A percentile compares a stretch with the other conserved stretches of the same genome.
Evolutionary conservation across 2,329 filamentous ascomycete species (phyloP).

Genomic region (Lomentospora prolificans): DNA sequence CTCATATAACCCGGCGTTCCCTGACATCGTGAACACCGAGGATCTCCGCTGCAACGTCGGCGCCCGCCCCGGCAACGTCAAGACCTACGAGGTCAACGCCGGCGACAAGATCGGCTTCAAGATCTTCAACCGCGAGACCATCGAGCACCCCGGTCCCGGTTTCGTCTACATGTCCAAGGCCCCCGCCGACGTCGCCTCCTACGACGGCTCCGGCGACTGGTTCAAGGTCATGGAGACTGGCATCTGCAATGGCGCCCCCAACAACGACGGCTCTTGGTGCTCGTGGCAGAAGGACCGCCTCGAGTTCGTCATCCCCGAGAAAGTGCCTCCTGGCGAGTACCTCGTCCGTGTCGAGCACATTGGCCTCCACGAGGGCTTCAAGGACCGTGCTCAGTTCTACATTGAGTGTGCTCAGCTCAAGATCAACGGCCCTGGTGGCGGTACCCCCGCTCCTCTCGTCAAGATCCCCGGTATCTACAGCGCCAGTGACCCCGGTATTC

Average conservation of each 20-base stretch:
- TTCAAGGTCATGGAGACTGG: constrained; percentile 27
- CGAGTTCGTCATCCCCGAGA: constrained; percentile 31
- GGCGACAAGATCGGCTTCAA: constrained; percentile 40
- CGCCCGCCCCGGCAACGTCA: constrained; percentile 24
- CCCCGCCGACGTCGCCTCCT: constrained; percentile 28
- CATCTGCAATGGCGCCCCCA: constrained; percentile 18
- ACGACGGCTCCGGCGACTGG: constrained; percentile 35
- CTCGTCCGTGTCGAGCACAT: constrained; percentile 36
- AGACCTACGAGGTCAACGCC: constrained; percentile 34
- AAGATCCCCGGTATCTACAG: constrained; percentile 28
- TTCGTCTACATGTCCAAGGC: constrained; percentile 34
- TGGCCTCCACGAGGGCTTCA: constrained; percentile 27
- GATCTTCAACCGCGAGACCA: constrained; percentile 37
- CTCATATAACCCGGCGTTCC: constrained; percentile 26
- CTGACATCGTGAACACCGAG: constrained; percentile 23
- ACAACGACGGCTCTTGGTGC: constrained; percentile 17
- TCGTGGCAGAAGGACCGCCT: constrained; percentile 29
- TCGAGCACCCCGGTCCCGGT: constrained; percentile 34
- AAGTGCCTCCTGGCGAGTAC: constrained; percentile 31
- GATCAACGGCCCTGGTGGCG: constrained; percentile 27
- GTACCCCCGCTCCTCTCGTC: constrained; percentile 25
- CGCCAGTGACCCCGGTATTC: constrained; percentile 10
- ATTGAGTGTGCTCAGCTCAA: constrained; percentile 31
- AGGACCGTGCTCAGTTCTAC: constrained; percentile 24
- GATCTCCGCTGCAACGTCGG: constrained; percentile 34